Conservation (phyloP, 179 eudicot genomes). For the Drosera spatulata region DNA sequence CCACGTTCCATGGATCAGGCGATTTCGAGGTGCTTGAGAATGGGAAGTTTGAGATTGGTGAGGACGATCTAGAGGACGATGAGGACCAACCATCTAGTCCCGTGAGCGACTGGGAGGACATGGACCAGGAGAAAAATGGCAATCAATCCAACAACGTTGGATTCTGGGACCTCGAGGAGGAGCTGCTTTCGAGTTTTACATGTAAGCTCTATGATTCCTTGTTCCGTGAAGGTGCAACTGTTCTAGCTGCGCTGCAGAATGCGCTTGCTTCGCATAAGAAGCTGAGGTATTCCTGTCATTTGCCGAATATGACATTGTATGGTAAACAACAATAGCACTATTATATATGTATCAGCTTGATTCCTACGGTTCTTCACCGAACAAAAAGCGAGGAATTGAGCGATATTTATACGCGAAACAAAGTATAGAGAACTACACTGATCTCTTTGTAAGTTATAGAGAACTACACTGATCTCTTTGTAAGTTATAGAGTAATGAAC, state of each 20-base stretch:
- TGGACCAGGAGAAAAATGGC: slow-evolving; percentile 47
- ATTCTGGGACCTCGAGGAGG: slow-evolving; percentile 82
- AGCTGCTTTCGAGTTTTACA: slow-evolving; percentile 64
- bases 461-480: too few species aligned
- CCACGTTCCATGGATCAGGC: slow-evolving; percentile 62
- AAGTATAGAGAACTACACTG: too few species aligned
- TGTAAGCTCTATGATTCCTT: slow-evolving; percentile 59
- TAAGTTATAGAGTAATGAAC: too few species aligned
- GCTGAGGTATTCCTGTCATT: slow-evolving; percentile 74
- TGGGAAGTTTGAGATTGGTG: slow-evolving; percentile 96
- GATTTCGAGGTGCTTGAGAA: slow-evolving; percentile 55
- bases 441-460: too few species aligned
- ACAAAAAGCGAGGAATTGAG: too few species aligned
- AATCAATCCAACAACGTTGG: slow-evolving; percentile 9
- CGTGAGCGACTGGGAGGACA: slow-evolving; percentile 91
- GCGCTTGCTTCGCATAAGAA: slow-evolving; percentile 66
- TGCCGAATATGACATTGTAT: slow-evolving; percentile 43
- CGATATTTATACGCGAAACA: too few species aligned
- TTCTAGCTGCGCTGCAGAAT: slow-evolving; percentile 49
- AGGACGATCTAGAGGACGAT: slow-evolving; percentile 79
- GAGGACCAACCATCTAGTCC: slow-evolving; percentile 61
- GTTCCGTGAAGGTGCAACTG: slow-evolving; percentile 55
- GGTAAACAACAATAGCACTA: neutral
- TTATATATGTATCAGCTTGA: neutral
- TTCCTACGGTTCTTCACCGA: too few species aligned